phyloP scores from a whole-genome alignment of 352 stramenopile species.

The Paralagenidium karlingii region DNA sequence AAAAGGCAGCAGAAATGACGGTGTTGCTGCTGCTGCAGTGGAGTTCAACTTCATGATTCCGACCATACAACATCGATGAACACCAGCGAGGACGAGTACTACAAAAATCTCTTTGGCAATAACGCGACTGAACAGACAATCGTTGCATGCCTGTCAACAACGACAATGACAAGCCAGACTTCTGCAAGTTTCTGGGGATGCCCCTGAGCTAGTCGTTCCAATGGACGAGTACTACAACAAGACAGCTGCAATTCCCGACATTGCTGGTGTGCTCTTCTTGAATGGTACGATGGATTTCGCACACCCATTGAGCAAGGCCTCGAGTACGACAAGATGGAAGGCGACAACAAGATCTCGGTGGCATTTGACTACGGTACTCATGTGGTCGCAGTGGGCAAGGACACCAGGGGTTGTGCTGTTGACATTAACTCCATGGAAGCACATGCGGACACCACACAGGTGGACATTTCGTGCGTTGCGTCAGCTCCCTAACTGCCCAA shows the following conservation, averaged over 20 bases:
- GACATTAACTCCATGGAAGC: too few species aligned
- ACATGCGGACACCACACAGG: too few species aligned
- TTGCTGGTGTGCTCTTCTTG: constrained; percentile 12
- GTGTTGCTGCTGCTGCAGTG: too few species aligned
- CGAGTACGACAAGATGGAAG: constrained; percentile 9
- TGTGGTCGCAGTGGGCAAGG: neutral
- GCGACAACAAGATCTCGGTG: constrained; percentile 8
- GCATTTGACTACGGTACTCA: constrained; percentile 13
- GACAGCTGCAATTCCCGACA: constrained; percentile 4
- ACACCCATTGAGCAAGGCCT: constrained; percentile 12
- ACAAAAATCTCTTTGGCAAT: too few species aligned
- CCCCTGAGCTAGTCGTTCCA: too few species aligned
- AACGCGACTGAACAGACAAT: too few species aligned
- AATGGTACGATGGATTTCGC: constrained; percentile 12
- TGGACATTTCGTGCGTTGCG: too few species aligned
- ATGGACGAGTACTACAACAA: constrained; percentile 7
- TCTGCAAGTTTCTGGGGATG: constrained; percentile 2
- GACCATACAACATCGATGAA: too few species aligned
- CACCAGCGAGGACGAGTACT: too few species aligned
- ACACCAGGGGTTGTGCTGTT: constrained; percentile 6
- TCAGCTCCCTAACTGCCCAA: too few species aligned
- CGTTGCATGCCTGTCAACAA: constrained; percentile 6
- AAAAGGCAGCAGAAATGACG: too few species aligned
- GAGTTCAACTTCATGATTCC: too few species aligned
- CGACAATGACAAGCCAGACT: constrained; percentile 2